Evolutionary conservation across 192 early-diverging fungal genomes (phyloP).

Genomic region (Blastocladiella britannica): DNA sequence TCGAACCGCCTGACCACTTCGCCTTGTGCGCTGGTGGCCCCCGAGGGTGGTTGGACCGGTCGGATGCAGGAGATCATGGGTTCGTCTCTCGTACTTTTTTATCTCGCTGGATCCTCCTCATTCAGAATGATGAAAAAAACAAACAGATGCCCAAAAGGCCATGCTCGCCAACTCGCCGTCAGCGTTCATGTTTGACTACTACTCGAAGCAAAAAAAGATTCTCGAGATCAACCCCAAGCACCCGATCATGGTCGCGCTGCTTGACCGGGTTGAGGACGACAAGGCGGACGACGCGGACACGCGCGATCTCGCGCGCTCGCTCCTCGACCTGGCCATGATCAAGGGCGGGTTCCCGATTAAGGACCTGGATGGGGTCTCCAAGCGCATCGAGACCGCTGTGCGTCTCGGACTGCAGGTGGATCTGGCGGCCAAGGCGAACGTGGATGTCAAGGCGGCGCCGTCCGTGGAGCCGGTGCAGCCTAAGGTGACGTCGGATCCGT

Average conservation of each 20-base stretch:
- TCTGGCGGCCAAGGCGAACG: neutral
- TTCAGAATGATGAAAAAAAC: conserved; percentile 4
- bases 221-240: conserved; percentile 48
- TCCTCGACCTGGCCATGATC: neutral
- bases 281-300: conserved; percentile 21
- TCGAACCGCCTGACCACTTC: conserved; percentile 60
- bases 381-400: neutral
- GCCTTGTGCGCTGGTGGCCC: conserved; percentile 48
- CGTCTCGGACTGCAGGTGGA: neutral
- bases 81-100: conserved; percentile 1
- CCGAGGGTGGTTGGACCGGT: conserved; percentile 37
- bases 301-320: conserved; percentile 4
- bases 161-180: no score
- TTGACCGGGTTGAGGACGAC: conserved; percentile 22
- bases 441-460: neutral
- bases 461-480: neutral
- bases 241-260: conserved; percentile 30
- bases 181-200: conserved; percentile 22
- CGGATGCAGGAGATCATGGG: conserved; percentile 39
- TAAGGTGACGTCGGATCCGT: neutral
- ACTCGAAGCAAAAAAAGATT: conserved; percentile 34
- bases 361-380: neutral
- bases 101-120: neutral
- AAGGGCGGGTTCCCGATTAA: neutral
- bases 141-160: conserved; percentile 27